Base-by-base conservation (phyloP, 1,284 basidiomycete genomes). In the Laetiporus sulphureus region DNA sequence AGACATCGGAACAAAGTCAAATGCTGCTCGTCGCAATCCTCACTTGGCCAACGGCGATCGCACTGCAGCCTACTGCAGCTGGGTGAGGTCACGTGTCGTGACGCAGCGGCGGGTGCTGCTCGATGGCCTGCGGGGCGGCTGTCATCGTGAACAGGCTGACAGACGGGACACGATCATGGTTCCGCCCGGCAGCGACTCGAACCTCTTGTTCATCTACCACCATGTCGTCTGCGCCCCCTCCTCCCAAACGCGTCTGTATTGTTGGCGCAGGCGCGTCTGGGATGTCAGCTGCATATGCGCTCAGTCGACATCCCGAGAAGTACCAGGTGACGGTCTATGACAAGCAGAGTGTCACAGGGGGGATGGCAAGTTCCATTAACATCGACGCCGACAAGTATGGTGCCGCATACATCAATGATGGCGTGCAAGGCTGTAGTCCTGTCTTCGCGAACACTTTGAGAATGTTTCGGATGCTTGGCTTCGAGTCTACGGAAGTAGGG, bases 371-470 rank as follows among this genome's bases (percentile, higher is more conserved):
- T 45, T 76, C 72, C 18, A 69, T 74, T n/a, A 55, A 63, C 7
- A 70, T 79, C 47, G 70, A 77, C 47, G 54, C 67, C 31, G 52
- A 60, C 24, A 65, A 67, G 52, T 72, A 68, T 49, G 76, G 75
- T 10, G 69, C 73, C 3, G 51, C 65, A 32, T 75, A 75, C 59
- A 75, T 80, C 60, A 79, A 80, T 47, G 74, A 79, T 50, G 75
- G 75, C 36, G 76, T 73, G 0, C 68, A 71, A 51, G 72, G 70
- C 22, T 75, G 75, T 34, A 74, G 69, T 32, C 75, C 75, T n/a
- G 71, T 72, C 33, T 80, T 77, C 52, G 67, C 71, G 47, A 76
- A 78, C 56, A 78, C 77, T 0, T 71, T 75, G 51, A 68, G 72
- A 23, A 69, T 77, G 55, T 79, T 81, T 50, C 63, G 75, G 36